phyloP scores from a whole-genome alignment of 169 alveolate genomes.

The Neospora caninum region DNA sequence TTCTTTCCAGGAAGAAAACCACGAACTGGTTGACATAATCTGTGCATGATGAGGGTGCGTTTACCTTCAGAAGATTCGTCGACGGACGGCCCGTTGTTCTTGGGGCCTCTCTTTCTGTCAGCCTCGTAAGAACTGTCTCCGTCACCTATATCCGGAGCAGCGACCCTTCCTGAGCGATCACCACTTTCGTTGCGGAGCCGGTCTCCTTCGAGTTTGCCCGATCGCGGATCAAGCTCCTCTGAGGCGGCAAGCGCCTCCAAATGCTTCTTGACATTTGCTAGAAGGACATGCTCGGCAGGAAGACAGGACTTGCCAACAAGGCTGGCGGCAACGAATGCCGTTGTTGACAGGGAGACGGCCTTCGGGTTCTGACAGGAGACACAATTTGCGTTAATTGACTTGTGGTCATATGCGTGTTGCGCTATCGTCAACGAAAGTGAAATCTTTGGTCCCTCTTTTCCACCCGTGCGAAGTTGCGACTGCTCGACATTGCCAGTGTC shows the following conservation, averaged over 20 bases:
- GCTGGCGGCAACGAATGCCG: conserved; percentile 18
- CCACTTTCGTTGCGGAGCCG: no score
- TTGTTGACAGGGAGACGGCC: not conserved
- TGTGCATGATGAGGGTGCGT: not conserved
- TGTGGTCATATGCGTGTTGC: no score
- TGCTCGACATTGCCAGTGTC: no score
- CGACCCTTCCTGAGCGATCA: no score
- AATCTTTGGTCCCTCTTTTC: no score
- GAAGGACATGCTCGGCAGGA: not conserved
- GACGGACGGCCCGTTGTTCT: not conserved
- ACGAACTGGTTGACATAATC: not conserved
- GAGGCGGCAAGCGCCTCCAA: not conserved
- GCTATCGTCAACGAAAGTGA: no score
- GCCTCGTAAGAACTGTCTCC: not conserved
- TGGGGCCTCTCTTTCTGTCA: not conserved
- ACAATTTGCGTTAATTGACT: no score
- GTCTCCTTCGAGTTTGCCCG: no score
- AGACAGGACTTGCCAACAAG: conserved; percentile 8
- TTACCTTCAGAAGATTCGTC: not conserved
- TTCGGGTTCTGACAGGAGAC: not conserved
- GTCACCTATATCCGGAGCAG: no score
- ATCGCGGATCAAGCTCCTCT: no score
- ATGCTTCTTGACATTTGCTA: not conserved
- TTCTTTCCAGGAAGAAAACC: no score
- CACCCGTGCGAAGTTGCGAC: no score